phyloP scores from a whole-genome alignment of 179 eudicot genomes.

The Amaranthus tricolor region DNA sequence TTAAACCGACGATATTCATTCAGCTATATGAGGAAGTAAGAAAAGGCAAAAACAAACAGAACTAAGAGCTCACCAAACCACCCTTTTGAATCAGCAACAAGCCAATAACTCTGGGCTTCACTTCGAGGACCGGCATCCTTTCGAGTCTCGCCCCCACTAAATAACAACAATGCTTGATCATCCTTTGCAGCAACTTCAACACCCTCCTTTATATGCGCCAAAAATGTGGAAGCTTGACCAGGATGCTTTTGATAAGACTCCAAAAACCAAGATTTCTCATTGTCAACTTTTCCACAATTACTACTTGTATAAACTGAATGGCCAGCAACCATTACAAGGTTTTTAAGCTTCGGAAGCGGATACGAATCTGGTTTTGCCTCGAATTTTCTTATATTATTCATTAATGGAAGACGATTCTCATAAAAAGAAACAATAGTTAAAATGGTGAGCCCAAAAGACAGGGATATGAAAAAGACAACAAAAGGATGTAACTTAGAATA shows the following conservation, averaged over 20 bases:
- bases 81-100: constrained; percentile 80
- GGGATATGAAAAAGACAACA: constrained; percentile 42
- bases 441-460: constrained; percentile 54
- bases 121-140: constrained; percentile 97
- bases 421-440: constrained; percentile 47
- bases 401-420: constrained; percentile 32
- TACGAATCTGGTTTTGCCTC: constrained; percentile 26
- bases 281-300: constrained; percentile 76
- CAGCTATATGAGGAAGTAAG: neutral
- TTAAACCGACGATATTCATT: neutral
- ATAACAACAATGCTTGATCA: constrained; percentile 70
- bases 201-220: constrained; percentile 77
- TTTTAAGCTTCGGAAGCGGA: constrained; percentile 61
- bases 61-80: constrained; percentile 79
- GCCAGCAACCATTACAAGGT: constrained; percentile 98
- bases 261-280: constrained; percentile 88
- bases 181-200: constrained; percentile 67
- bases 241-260: constrained; percentile 90
- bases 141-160: constrained; percentile 97
- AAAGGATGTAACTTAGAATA: constrained; percentile 66
- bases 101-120: constrained; percentile 98
- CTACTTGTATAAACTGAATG: constrained; percentile 96
- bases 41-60: neutral
- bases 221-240: constrained; percentile 90
- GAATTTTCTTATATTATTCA: constrained; percentile 34